Base-by-base conservation (phyloP, 176 grass and related monocot genomes). In the Thalia dealbata region DNA sequence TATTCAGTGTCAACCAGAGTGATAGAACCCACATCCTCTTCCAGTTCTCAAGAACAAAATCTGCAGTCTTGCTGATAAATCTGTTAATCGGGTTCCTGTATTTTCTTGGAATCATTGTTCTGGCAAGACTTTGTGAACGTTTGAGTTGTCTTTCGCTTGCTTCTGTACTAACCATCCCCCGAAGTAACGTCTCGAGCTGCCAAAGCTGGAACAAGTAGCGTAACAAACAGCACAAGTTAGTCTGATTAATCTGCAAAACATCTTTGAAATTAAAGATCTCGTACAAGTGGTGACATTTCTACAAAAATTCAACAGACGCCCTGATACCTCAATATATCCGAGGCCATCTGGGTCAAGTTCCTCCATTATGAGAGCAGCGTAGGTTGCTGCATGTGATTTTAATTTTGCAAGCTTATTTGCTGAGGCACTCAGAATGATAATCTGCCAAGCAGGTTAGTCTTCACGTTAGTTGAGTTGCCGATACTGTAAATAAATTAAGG, bases 331-430 rank as follows among this genome's bases (percentile, higher is more conserved):
- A 26, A 95, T 99, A 81, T 99, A 99, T 38, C 95, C 90, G 13
- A 79, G 81, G 60, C 93, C 81, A 30, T 99, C 90, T 0, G 95
- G 95, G 67, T 99, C 95, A 61, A 99, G 95, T 73, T 99, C 95
- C 78, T 95, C 95, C 95, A 99, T 99, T 77, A 99, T 99, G 38
- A 99, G 82, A 41, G 87, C 82, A 72, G 95, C 91, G 69, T 99
- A 99, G 50, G 90, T 91, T 29, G 87, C 90, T 1, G 95, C 95
- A 66, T 99, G 85, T n/a, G 66, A 75, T 80, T 99, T 99, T 69
- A 99, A 52, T 68, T 88, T 99, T 16, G 81, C 87, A 56, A 99
- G 88, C 77, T 85, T 99, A 80, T 99, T 99, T 1, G 95, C 95
- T 15, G 95, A 99, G 14, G 90, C 95, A 76, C 95, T 99, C 71